Evolutionary conservation across 192 early-diverging fungal genomes (phyloP), one percentile per base, ranked within the genome.

Genomic region (Oehlia diaphana): DNA sequence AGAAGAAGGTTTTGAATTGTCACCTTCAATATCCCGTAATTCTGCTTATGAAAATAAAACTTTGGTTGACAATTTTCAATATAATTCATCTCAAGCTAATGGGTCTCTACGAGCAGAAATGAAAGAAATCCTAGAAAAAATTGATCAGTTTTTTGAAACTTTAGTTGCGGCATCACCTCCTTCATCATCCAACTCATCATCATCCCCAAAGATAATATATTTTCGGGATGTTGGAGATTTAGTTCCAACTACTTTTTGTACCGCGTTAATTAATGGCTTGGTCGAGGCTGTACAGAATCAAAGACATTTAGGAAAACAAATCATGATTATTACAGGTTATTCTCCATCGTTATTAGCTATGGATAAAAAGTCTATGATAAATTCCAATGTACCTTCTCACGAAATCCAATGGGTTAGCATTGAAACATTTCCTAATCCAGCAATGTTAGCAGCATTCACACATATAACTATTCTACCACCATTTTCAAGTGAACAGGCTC

Each of bases 291-390:
- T 87, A 14, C 85, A 87, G 26, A 86, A 83, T 12, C 78, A 86
- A 21, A 79, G 84, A 37, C 61, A 81, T 47, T 81, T 83, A 61
- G 85, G 85, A 44, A 84, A 85, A 58, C 82, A 79, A 35, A 64
- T 89, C n/a, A 81, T 88, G 84, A 65, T 87, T 14, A 72, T 89
- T 1, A 85, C 87, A 14, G 85, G 87, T 53, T 81, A 88, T 63
- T 82, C 87, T 21, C 84, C 87, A 23, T 84, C 87, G 9, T 66
- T 84, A 19, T 58, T 82, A 44, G 49, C 63, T 19, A 35, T 76
- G 50, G 49, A 70, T 4, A 70, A 78, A 8, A 72, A 82, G 19
- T 35, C 28, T 61, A 42, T 28, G 47, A 35, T 42, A 77, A 80
- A 16, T 33, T 21, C 2, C 39, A 37, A 14, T 2, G 68, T 71